Conservation (phyloP, 2,329 filamentous ascomycete genomes). For the Claviceps sp. region DNA sequence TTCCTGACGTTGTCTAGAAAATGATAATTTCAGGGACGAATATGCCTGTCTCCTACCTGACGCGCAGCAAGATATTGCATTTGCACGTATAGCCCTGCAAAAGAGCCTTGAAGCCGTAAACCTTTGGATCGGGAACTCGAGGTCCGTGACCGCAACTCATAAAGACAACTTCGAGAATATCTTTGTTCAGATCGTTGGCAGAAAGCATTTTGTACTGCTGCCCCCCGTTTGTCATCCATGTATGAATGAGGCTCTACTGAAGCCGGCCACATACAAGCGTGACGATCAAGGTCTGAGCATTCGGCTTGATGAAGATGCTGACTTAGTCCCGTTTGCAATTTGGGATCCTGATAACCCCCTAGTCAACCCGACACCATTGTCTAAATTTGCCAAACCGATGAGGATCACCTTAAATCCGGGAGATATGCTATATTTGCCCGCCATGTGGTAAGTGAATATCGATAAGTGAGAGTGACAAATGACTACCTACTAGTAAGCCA, state of each 20-base stretch:
- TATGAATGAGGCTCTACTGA: constrained; percentile 48
- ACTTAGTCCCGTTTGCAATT: constrained; percentile 49
- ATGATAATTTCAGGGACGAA: constrained; percentile 67
- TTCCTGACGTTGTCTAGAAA: constrained; percentile 35
- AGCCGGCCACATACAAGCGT: constrained; percentile 44
- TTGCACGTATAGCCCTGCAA: constrained; percentile 57
- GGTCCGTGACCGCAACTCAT: constrained; percentile 58
- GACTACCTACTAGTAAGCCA: neutral
- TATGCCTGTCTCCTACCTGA: constrained; percentile 50
- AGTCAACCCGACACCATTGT: constrained; percentile 41
- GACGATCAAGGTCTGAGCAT: constrained; percentile 15
- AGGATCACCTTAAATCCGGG: constrained; percentile 57
- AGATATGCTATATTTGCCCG: constrained; percentile 72
- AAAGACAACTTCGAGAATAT: constrained; percentile 80
- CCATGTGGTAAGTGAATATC: constrained; percentile 49
- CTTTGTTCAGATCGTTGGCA: constrained; percentile 61
- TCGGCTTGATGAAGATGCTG: constrained; percentile 19
- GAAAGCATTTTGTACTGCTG: constrained; percentile 62
- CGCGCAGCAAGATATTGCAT: constrained; percentile 52
- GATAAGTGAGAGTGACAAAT: no score
- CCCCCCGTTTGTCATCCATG: constrained; percentile 58
- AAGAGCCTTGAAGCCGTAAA: constrained; percentile 62
- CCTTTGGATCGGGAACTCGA: constrained; percentile 67
- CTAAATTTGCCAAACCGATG: constrained; percentile 43
- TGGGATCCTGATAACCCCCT: constrained; percentile 59